phyloP scores from a whole-genome alignment of 441 rosid species.

The Adansonia gregorii region DNA sequence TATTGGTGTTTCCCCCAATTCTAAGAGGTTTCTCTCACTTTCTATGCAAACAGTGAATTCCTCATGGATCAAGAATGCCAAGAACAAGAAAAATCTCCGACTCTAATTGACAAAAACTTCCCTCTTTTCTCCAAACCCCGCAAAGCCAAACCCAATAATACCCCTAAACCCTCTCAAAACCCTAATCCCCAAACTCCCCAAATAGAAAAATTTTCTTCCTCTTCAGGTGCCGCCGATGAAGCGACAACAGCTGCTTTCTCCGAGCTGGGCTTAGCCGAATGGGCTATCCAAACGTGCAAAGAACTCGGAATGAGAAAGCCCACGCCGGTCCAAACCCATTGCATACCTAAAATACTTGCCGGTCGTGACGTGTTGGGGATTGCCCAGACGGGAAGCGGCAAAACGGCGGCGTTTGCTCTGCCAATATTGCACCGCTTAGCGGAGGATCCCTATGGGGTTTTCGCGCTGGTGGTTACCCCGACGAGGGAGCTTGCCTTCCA shows the following conservation, averaged over 20 bases:
- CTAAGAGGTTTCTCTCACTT: background rate
- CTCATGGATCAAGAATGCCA: constrained; percentile 43
- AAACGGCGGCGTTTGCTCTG: constrained; percentile 91
- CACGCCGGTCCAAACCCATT: constrained; percentile 83
- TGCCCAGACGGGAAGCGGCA: constrained; percentile 93
- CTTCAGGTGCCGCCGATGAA: constrained; percentile 22
- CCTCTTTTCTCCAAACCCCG: constrained; percentile 67
- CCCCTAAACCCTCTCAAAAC: constrained; percentile 31
- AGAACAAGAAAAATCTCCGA: constrained; percentile 6
- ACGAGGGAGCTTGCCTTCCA: constrained; percentile 93
- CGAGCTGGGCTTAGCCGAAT: constrained; percentile 71
- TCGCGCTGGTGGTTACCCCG: constrained; percentile 81
- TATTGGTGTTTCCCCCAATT: too few relatives aligned
- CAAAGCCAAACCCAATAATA: constrained; percentile 27
- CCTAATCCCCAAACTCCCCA: constrained; percentile 31
- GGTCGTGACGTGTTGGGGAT: constrained; percentile 85
- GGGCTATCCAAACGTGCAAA: constrained; percentile 81
- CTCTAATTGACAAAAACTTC: constrained; percentile 45
- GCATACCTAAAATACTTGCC: constrained; percentile 71
- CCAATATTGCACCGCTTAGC: constrained; percentile 81
- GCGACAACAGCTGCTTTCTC: constrained; percentile 43
- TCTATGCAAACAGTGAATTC: background rate
- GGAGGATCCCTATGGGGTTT: constrained; percentile 82
- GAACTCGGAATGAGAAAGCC: constrained; percentile 83
- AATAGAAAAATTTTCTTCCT: constrained; percentile 46